A percentile compares a stretch with the other conserved stretches of the same genome.
phyloP scores from a whole-genome alignment of 1,284 basidiomycete genomes.

The Ganoderma lingzhi region DNA sequence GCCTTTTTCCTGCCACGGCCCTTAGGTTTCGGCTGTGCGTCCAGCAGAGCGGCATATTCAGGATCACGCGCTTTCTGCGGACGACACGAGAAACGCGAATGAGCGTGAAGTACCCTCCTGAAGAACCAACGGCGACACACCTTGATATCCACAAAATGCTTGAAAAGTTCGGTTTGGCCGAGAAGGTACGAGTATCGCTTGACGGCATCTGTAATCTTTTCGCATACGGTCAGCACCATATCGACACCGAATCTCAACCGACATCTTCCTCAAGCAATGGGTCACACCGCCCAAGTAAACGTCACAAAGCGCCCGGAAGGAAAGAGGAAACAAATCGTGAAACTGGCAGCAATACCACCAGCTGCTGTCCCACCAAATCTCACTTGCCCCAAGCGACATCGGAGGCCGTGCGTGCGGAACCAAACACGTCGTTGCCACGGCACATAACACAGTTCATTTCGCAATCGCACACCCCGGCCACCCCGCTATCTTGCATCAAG shows the following conservation, averaged over 20 bases:
- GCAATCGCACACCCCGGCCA: no score
- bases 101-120: background rate
- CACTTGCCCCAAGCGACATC: no score
- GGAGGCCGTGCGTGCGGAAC: no score
- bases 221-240: background rate
- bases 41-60: conserved; percentile 91
- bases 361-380: no score
- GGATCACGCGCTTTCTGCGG: conserved; percentile 88
- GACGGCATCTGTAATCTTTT: conserved; percentile 90
- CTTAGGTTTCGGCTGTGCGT: conserved; percentile 83
- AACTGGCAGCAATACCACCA: no score
- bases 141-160: conserved; percentile 96
- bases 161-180: conserved; percentile 95
- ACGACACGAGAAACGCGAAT: background rate
- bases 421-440: no score
- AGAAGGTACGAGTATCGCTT: conserved; percentile 95
- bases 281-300: no score
- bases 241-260: background rate
- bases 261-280: no score
- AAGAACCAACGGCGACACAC: conserved; percentile 46
- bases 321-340: no score
- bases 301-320: no score
- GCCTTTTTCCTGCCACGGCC: conserved; percentile 85
- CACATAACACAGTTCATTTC: no score
- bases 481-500: no score